phyloP scores from a whole-genome alignment of 192 early-diverging fungal genomes.

The Phlyctochytrium planicorne region DNA sequence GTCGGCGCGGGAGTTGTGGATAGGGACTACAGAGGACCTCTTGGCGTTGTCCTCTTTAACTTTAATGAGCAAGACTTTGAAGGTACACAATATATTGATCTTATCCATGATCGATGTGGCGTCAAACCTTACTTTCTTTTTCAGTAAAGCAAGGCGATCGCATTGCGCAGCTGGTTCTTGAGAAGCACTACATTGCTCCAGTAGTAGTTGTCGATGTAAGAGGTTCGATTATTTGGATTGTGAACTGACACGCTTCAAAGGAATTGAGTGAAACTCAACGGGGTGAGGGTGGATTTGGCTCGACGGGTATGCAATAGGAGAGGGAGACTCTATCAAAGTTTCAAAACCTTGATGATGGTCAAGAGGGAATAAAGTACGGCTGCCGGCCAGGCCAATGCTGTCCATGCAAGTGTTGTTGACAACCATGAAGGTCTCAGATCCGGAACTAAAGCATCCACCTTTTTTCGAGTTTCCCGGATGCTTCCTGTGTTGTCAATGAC shows the following conservation, averaged over 20 bases:
- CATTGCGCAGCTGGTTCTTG: constrained; percentile 94
- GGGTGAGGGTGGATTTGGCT: constrained; percentile 56
- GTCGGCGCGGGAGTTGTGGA: constrained; percentile 91
- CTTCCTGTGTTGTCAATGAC: constrained; percentile 85
- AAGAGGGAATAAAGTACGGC: constrained; percentile 20
- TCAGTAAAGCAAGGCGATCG: constrained; percentile 84
- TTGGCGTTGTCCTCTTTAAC: constrained; percentile 89
- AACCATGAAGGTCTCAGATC: constrained; percentile 21
- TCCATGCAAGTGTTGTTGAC: constrained; percentile 19
- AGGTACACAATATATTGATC: constrained; percentile 25
- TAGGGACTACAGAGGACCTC: constrained; percentile 83
- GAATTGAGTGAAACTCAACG: constrained; percentile 44
- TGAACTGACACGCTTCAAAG: constrained; percentile 52
- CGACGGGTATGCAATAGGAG: no score
- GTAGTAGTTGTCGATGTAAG: constrained; percentile 72
- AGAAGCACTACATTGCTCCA: constrained; percentile 76
- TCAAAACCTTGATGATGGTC: constrained; percentile 7
- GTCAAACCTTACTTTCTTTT: neutral
- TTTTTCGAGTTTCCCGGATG: constrained; percentile 49
- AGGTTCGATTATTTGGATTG: constrained; percentile 43
- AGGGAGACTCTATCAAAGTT: no score
- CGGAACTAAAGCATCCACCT: constrained; percentile 37
- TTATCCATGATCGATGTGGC: neutral
- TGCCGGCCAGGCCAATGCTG: constrained; percentile 27
- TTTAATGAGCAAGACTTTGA: constrained; percentile 69